Evolutionary conservation across 2,329 filamentous ascomycete genomes (phyloP).

Genomic region (Pestalotiopsis sp.): DNA sequence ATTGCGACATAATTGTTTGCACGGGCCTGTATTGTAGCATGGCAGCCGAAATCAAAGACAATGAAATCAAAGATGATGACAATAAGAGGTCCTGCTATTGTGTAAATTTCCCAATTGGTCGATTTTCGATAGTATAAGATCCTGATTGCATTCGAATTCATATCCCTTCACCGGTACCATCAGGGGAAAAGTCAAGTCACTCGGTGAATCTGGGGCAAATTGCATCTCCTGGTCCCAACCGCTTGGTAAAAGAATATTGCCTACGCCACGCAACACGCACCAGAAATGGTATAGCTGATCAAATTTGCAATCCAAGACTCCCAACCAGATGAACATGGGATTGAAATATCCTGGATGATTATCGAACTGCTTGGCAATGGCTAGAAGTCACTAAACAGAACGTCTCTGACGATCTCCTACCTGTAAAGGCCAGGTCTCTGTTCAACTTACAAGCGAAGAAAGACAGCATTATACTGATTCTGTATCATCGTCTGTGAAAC

Average conservation of each 20-base stretch:
- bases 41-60: neutral
- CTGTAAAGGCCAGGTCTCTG: neutral
- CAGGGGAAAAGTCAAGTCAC: too few relatives aligned
- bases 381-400: neutral
- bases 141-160: neutral
- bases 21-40: neutral
- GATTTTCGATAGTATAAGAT: neutral
- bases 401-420: neutral
- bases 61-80: neutral
- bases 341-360: neutral
- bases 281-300: neutral
- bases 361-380: neutral
- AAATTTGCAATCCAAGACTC: neutral
- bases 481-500: neutral
- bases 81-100: neutral
- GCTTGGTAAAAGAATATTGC: neutral
- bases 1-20: neutral
- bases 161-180: neutral
- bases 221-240: neutral
- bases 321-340: neutral
- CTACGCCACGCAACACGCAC: neutral
- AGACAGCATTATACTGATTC: neutral
- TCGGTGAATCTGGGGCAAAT: too few relatives aligned
- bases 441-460: neutral
- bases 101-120: neutral